These are phyloP conservation scores for Elsinoe perseae DNA, from an alignment of 2,329 filamentous ascomycete genomes.

Conservation along the genomic window DNA sequence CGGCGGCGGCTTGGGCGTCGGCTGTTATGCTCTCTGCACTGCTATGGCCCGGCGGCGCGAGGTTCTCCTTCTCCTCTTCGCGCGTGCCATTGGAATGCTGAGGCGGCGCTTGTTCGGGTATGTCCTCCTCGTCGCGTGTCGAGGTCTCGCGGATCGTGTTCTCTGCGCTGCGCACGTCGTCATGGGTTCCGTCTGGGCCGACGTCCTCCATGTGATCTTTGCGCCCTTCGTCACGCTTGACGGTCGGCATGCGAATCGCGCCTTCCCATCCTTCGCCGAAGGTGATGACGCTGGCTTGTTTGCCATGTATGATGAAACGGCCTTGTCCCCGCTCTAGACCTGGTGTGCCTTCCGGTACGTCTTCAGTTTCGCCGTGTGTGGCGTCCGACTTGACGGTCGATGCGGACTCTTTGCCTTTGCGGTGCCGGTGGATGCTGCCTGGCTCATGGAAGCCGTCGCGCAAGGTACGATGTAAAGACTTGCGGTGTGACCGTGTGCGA, in stretches of 20 bases:
- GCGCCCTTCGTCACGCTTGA: constrained; percentile 2
- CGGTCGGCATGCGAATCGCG: constrained; percentile 23
- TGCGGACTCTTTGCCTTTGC: constrained; percentile 66
- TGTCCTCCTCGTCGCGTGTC: neutral
- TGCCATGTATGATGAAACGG: constrained; percentile 93
- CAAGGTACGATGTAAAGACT: constrained; percentile 82
- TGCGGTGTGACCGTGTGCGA: constrained; percentile 53
- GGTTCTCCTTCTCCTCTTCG: neutral
- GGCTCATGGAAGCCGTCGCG: constrained; percentile 49
- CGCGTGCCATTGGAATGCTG: neutral
- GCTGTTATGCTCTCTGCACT: constrained; percentile 5
- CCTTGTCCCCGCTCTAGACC: constrained; percentile 70
- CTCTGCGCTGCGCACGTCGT: neutral
- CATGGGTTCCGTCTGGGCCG: neutral
- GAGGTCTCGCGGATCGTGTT: neutral
- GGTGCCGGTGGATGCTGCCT: constrained; percentile 55
- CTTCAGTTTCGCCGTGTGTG: constrained; percentile 45
- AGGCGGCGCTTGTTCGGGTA: too few species aligned
- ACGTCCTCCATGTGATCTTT: neutral
- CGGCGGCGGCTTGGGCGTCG: constrained; percentile 6
- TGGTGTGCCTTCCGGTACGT: constrained; percentile 47
- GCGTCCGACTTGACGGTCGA: constrained; percentile 45
- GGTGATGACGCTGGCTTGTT: constrained; percentile 96
- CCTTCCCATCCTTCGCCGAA: constrained; percentile 78
- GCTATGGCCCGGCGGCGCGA: neutral